Percentiles rank a stretch among this genome's conserved stretches.
Conservation (phyloP, 352 stramenopile genomes). For the Globisporangium irregulare region DNA sequence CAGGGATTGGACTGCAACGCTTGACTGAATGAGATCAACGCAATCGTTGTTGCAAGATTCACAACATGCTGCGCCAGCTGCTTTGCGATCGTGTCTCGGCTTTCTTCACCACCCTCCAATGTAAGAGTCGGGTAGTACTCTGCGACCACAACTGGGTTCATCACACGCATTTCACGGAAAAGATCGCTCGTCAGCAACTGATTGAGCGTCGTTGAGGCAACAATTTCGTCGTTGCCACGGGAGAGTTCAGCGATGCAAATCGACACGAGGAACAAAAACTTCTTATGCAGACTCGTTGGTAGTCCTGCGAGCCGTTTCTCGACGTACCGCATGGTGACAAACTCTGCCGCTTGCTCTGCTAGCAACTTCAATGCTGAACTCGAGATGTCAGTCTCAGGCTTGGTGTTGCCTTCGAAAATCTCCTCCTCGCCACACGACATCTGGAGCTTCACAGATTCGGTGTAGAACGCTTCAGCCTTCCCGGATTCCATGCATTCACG, state of each 20-base stretch:
- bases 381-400: not conserved
- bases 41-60: not conserved
- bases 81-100: not conserved
- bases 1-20: not conserved
- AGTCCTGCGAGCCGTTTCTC: conserved; percentile 27
- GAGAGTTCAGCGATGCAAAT: conserved; percentile 9
- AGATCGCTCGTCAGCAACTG: conserved; percentile 7
- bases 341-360: conserved; percentile 9
- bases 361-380: not conserved
- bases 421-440: too few species aligned
- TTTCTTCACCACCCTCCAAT: not conserved
- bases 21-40: not conserved
- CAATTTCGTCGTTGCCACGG: not conserved
- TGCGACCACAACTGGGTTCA: not conserved
- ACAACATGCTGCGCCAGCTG: conserved; percentile 6
- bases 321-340: conserved; percentile 21
- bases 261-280: conserved; percentile 28
- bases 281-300: conserved; percentile 24
- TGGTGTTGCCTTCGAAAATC: not conserved
- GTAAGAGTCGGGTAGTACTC: not conserved
- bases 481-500: conserved; percentile 7
- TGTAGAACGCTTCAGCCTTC: conserved; percentile 6
- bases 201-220: not conserved
- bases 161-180: not conserved
- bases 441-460: not conserved